Conservation (phyloP, 371 early-diverging fungal species). For the Nematocida sp. region DNA sequence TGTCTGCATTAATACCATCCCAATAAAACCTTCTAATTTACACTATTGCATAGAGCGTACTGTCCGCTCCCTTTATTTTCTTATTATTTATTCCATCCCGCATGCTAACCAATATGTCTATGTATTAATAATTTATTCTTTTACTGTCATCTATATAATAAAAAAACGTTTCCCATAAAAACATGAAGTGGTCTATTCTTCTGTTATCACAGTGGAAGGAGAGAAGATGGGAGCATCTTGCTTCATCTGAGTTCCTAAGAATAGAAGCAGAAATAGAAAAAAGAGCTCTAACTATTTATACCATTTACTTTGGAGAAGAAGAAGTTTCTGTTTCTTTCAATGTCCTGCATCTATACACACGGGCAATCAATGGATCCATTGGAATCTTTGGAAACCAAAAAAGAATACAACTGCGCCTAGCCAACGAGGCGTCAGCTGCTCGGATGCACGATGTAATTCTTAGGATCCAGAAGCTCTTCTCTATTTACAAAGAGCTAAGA, state of each 20-base stretch:
- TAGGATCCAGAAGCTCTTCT: neutral
- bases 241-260: neutral
- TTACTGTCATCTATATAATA: too few species aligned
- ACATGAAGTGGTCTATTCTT: constrained; percentile 19
- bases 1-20: too few species aligned
- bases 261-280: neutral
- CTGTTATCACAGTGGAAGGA: neutral
- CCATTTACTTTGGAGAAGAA: constrained; percentile 14
- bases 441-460: neutral
- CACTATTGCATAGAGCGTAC: too few species aligned
- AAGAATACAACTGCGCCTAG: neutral
- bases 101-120: too few species aligned
- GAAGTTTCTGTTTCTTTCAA: neutral
- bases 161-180: too few species aligned
- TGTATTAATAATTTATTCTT: too few species aligned
- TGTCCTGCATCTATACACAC: neutral
- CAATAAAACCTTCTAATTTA: too few species aligned
- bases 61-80: too few species aligned
- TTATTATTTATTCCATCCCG: too few species aligned
- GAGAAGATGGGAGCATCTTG: constrained; percentile 10
- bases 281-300: neutral
- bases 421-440: neutral
- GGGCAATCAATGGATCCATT: neutral
- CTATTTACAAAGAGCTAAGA: neutral
- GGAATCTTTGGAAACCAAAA: neutral